Percentiles rank a stretch among this genome's conserved stretches.
phyloP scores from a whole-genome alignment of 495 filamentous ascomycete genomes.

The Penicillium salamii region DNA sequence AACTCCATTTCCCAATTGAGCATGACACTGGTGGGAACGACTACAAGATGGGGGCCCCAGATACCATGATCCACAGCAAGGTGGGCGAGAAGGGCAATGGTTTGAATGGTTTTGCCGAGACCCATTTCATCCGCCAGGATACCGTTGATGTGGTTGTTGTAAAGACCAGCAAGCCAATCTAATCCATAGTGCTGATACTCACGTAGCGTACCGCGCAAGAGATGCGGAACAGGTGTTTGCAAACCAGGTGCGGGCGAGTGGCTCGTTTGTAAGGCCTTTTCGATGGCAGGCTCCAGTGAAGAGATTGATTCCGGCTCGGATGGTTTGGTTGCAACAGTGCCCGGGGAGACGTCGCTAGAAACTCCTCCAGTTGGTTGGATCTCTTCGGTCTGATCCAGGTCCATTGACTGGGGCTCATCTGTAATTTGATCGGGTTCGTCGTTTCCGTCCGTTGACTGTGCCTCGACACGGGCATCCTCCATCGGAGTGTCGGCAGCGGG shows the following conservation, averaged over 20 bases:
- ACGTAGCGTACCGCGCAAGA: slow-evolving; percentile 88
- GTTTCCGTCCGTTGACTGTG: slow-evolving; percentile 7
- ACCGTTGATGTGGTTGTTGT: slow-evolving; percentile 90
- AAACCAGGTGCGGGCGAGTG: slow-evolving; percentile 39
- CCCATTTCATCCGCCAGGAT: slow-evolving; percentile 99
- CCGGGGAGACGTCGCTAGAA: slow-evolving; percentile 52
- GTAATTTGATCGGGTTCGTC: background rate
- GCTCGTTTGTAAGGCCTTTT: slow-evolving; percentile 31
- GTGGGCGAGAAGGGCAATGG: slow-evolving; percentile 91
- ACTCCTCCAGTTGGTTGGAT: slow-evolving; percentile 29
- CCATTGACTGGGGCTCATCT: slow-evolving; percentile 12
- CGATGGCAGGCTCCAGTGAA: slow-evolving; percentile 48
- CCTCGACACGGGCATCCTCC: slow-evolving; percentile 8
- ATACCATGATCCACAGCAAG: slow-evolving; percentile 86
- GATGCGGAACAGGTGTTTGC: slow-evolving; percentile 77
- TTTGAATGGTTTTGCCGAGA: slow-evolving; percentile 97
- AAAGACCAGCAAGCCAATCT: slow-evolving; percentile 92
- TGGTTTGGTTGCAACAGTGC: slow-evolving; percentile 63
- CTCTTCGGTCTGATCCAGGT: slow-evolving; percentile 14
- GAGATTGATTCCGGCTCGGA: slow-evolving; percentile 66
- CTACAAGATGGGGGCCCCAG: slow-evolving; percentile 95
- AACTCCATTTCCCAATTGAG: slow-evolving; percentile 99
- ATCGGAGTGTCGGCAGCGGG: slow-evolving; percentile 12
- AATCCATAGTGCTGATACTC: slow-evolving; percentile 96
- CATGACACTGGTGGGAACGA: slow-evolving; percentile 98